Conservation (phyloP, 805 yeast species). For the Candida loeiensis region DNA sequence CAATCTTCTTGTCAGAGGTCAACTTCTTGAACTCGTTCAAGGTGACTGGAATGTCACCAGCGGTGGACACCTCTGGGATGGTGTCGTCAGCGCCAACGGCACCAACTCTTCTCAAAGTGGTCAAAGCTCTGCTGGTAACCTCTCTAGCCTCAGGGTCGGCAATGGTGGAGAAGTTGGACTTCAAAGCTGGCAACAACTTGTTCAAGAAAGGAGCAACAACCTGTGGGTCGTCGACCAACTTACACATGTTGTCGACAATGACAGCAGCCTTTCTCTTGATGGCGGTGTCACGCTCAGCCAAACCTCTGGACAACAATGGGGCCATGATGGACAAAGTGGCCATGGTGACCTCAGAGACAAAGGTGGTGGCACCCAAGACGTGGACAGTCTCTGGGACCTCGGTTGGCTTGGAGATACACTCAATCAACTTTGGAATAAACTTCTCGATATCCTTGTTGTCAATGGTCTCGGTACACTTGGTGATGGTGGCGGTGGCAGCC, state of each 20-base stretch:
- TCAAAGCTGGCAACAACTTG: slow-evolving; percentile 93
- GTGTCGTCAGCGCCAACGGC: slow-evolving; percentile 84
- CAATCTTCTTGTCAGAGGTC: slow-evolving; percentile 62
- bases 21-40: slow-evolving; percentile 74
- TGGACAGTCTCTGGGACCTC: slow-evolving; percentile 99
- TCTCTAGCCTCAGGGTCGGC: slow-evolving; percentile 99
- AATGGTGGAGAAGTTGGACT: slow-evolving; percentile 89
- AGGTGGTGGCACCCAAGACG: slow-evolving; percentile 98
- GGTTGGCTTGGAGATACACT: slow-evolving; percentile 94
- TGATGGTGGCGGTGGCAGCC: slow-evolving; percentile 93
- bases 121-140: slow-evolving; percentile 94
- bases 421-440: slow-evolving; percentile 96
- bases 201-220: slow-evolving; percentile 99
- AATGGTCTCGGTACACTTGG: slow-evolving; percentile 94
- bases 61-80: slow-evolving; percentile 96
- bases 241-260: slow-evolving; percentile 99
- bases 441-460: slow-evolving; percentile 99
- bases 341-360: slow-evolving; percentile 98
- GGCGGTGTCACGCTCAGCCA: slow-evolving; percentile 98
- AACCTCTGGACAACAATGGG: slow-evolving; percentile 98
- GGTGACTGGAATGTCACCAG: slow-evolving; percentile 94
- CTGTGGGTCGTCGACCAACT: slow-evolving; percentile 99
- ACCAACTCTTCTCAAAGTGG: slow-evolving; percentile 98
- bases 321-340: slow-evolving; percentile 99
- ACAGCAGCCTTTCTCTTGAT: slow-evolving; percentile 99